These are phyloP conservation scores for Colletotrichum brevisporum DNA, from an alignment of 2,329 filamentous ascomycete genomes.

Conservation along the genomic window DNA sequence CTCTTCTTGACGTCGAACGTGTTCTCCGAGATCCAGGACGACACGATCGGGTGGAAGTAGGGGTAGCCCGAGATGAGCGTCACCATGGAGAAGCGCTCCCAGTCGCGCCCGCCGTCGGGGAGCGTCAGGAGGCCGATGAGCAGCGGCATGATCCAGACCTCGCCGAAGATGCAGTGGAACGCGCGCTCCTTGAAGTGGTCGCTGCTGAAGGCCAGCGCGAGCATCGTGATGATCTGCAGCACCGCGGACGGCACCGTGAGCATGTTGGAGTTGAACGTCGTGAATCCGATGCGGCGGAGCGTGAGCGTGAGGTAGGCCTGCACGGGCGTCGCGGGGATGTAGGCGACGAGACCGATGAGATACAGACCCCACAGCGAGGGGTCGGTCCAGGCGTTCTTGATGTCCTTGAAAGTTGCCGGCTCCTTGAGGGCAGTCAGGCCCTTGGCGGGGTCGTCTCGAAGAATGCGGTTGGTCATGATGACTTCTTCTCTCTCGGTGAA, in stretches of 20 bases:
- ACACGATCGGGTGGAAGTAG: conserved; percentile 70
- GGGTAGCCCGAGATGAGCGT: conserved; percentile 69
- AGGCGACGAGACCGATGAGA: conserved; percentile 61
- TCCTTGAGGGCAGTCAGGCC: conserved; percentile 63
- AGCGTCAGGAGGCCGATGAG: conserved; percentile 62
- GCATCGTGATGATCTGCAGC: conserved; percentile 65
- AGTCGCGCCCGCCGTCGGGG: conserved; percentile 59
- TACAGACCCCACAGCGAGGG: conserved; percentile 66
- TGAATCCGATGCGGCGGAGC: conserved; percentile 46
- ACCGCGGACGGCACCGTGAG: conserved; percentile 57
- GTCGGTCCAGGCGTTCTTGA: conserved; percentile 61
- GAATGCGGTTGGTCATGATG: conserved; percentile 69
- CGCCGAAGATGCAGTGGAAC: conserved; percentile 61
- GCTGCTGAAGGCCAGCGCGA: conserved; percentile 64
- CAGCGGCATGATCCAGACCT: conserved; percentile 70
- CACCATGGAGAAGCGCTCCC: conserved; percentile 66
- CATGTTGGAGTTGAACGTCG: conserved; percentile 65
- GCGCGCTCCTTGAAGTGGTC: conserved; percentile 64
- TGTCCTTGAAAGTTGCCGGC: conserved; percentile 56
- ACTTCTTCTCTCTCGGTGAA: conserved; percentile 70
- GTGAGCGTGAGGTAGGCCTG: conserved; percentile 48
- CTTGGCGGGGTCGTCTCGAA: conserved; percentile 69
- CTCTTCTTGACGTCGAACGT: conserved; percentile 65
- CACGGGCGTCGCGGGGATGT: conserved; percentile 45
- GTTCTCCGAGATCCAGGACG: conserved; percentile 65